phyloP scores from a whole-genome alignment of 2,329 filamentous ascomycete genomes.

The Myriosclerotinia curreyana region DNA sequence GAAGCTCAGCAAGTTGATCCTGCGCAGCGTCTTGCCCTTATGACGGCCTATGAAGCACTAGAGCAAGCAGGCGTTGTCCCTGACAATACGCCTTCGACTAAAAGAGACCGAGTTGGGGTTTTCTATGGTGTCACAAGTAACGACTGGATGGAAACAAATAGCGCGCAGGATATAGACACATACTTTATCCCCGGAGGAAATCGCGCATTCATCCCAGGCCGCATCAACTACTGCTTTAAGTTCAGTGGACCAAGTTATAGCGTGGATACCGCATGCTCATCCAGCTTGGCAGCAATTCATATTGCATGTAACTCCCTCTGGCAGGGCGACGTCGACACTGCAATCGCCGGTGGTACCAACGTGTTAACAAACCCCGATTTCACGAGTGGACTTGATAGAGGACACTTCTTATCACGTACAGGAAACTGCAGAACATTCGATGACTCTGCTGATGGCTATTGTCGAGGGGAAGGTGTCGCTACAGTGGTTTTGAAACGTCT shows the following conservation, averaged over 20 bases:
- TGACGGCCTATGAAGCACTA: slow-evolving; percentile 73
- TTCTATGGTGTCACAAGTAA: slow-evolving; percentile 26
- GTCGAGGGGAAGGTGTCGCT: background rate
- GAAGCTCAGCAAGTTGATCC: slow-evolving; percentile 76
- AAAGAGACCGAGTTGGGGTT: slow-evolving; percentile 42
- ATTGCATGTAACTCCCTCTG: background rate
- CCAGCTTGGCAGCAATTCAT: background rate
- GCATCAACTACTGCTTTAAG: background rate
- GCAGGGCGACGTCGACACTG: background rate
- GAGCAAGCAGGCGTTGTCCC: slow-evolving; percentile 71
- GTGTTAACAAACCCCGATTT: background rate
- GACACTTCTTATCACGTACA: background rate
- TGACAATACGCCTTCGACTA: slow-evolving; percentile 24
- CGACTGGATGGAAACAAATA: slow-evolving; percentile 25
- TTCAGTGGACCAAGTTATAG: background rate
- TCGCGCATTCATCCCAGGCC: background rate
- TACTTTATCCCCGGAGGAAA: slow-evolving; percentile 32
- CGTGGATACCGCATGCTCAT: background rate
- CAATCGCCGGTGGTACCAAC: background rate
- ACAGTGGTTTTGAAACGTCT: slow-evolving; percentile 2
- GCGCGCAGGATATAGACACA: slow-evolving; percentile 26
- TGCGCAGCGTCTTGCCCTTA: slow-evolving; percentile 70
- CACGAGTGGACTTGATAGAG: background rate
- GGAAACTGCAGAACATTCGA: background rate
- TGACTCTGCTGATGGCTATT: background rate